Evolutionary conservation across 2,329 filamentous ascomycete genomes (phyloP).

Genomic region (Botrytis galanthina): DNA sequence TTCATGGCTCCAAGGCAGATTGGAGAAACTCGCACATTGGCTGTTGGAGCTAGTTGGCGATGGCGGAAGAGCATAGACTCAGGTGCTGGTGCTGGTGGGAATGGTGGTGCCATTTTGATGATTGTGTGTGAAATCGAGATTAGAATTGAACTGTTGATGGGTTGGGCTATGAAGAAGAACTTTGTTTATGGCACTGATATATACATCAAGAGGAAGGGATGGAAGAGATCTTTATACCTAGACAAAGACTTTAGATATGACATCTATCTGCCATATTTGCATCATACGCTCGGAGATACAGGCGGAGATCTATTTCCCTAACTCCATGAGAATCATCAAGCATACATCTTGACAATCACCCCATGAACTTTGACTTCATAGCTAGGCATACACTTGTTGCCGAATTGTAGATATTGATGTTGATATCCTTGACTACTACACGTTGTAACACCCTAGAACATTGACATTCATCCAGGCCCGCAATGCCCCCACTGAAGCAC

Average conservation of each 20-base stretch:
- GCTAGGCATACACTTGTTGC: not conserved
- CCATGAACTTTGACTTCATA: not conserved
- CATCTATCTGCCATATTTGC: not conserved
- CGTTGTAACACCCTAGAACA: not conserved
- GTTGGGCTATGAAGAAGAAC: not conserved
- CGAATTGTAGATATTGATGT: not conserved
- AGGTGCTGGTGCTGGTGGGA: constrained; percentile 39
- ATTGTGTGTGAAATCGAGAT: not conserved
- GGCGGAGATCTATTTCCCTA: not conserved
- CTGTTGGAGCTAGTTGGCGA: constrained; percentile 63
- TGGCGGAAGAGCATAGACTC: constrained; percentile 63
- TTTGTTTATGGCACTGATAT: not conserved
- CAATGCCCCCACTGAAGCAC: not conserved
- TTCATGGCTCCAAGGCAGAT: constrained; percentile 64
- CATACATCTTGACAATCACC: not conserved
- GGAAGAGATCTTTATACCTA: constrained; percentile 2
- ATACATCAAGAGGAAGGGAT: not conserved
- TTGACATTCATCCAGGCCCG: not conserved
- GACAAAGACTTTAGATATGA: not conserved
- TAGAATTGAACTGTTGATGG: not conserved
- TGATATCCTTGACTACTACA: not conserved
- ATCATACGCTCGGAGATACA: not conserved
- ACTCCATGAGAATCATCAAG: not conserved
- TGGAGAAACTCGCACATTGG: constrained; percentile 63
- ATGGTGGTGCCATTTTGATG: constrained; percentile 21